Evolutionary conservation across 2,329 filamentous ascomycete genomes (phyloP), one percentile per base, ranked within the genome.

Genomic region (Cercospora janseana): DNA sequence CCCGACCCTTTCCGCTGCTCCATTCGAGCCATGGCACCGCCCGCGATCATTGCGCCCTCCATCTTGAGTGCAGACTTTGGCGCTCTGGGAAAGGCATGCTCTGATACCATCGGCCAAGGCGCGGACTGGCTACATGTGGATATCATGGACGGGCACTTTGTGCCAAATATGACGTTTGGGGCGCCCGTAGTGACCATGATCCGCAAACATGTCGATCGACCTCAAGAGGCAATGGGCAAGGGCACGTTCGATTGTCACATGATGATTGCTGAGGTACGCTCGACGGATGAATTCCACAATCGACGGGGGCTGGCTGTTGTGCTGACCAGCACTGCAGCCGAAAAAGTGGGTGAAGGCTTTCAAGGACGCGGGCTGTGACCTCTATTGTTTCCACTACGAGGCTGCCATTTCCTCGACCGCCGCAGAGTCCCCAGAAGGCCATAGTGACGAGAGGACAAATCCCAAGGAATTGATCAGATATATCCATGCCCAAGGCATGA

Each of bases 381-480:
- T 98, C n/a, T 98, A 98, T 78, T 97, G 93, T 78, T 98, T 98
- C 78, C 93, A 98, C 78, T 97, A 97, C 73, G 93, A 98, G 75
- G 93, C 93, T 20, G 93, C 93, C 57, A 80, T 93, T 41, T 72
- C 75, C 60, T 95, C 88, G 43, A 88, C 87, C 34, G 89, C 87
- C 27, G 90, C 91, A 63, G 88, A 91, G 66, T 82, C 79, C 47
- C 91, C 92, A 40, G 82, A 86, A 61, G 80, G 78, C 49, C 79
- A 74, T 46, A 82, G 82, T 10, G 86, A 87, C 48, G 70, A 76
- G 53, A 86, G 83, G 69, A 97, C 92, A 2, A 90, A 74, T 64
- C 92, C 93, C 4, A 85, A 83, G 65, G 88, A 92, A 61, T 75
- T 98, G 63, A 88, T 97, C 63, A 81, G 81, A 61, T 95, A 92